phyloP scores from a whole-genome alignment of 257 asterid species.

The Parsonsia alboflavescens region DNA sequence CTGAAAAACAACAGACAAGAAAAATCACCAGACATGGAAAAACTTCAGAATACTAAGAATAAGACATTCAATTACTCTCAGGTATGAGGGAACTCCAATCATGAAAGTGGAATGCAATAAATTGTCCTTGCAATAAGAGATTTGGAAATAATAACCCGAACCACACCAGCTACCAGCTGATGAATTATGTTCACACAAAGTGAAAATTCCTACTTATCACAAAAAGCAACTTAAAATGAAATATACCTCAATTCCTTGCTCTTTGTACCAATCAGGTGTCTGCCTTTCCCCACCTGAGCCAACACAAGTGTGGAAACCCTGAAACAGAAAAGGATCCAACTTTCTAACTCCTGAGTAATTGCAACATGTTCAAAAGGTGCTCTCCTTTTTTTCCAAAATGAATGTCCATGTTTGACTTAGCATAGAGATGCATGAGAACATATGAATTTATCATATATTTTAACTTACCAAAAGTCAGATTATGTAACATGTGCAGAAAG shows the following conservation, averaged over 20 bases:
- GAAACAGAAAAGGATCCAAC: conserved; percentile 14
- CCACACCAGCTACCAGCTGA: not conserved
- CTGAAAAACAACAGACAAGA: conserved; percentile 12
- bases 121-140: not conserved
- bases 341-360: not conserved
- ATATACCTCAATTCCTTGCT: conserved; percentile 90
- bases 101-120: not conserved
- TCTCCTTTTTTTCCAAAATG: not conserved
- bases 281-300: conserved; percentile 92
- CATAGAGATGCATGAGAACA: not conserved
- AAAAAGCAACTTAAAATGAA: not conserved
- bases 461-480: not conserved
- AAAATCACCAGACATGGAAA: not conserved
- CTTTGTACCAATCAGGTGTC: conserved; percentile 98
- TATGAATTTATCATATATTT: not conserved
- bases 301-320: conserved; percentile 99
- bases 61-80: not conserved
- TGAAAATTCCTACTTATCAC: not conserved
- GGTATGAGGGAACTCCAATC: not conserved
- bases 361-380: not conserved
- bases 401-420: not conserved
- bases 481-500: not conserved
- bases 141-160: not conserved
- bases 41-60: not conserved
- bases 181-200: not conserved